Evolutionary conservation across 306 rosid genomes (phyloP), one percentile per base, ranked within the genome.

Genomic region (Styphnolobium japonicum): DNA sequence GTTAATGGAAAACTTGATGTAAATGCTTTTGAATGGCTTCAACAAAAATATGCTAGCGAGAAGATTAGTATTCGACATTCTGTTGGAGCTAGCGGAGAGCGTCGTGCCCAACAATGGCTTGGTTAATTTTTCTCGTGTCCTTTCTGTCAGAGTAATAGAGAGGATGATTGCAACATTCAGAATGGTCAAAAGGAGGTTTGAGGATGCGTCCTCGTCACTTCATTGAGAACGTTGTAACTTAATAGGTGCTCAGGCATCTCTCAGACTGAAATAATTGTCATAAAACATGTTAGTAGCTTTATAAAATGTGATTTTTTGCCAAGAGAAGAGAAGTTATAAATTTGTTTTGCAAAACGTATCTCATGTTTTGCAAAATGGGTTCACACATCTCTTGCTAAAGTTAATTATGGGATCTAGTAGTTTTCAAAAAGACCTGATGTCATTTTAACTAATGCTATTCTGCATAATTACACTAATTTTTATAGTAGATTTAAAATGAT

Each of bases 61-160:
- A 95, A 93, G 89, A 91, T 95, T 82, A 95, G 99, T 85, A 91
- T 95, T 76, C 83, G 98, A 9, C 98, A 80, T 69, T 85, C 99
- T 53, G 98, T 95, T 67, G 98, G 98, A 34, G 92, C 71, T 5
- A 89, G 96, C 34, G 97, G 97, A 33, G 98, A 82, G 15, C 93
- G 99, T 10, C 89, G 88, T 56, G 94, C 98, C 58, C 85, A 93
- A 80, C 97, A 89, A 81, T 95, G 99, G 98, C 98, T 93, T 67
- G 99, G 99, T 58, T 95, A 90, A 92, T 55, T 63, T n/a, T 75
- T 75, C 62, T 37, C n/a, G n/a, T 10, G 71, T 45, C 37, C 10
- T 31, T 63, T 46, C 25, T 25, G 25, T 36, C 31, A 33, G 46
- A 15, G 56, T 51, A 45, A 51, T 18, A 33, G 58, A 12, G 37